Conservation (phyloP, 352 stramenopile species). For the Globisporangium emineosum region DNA sequence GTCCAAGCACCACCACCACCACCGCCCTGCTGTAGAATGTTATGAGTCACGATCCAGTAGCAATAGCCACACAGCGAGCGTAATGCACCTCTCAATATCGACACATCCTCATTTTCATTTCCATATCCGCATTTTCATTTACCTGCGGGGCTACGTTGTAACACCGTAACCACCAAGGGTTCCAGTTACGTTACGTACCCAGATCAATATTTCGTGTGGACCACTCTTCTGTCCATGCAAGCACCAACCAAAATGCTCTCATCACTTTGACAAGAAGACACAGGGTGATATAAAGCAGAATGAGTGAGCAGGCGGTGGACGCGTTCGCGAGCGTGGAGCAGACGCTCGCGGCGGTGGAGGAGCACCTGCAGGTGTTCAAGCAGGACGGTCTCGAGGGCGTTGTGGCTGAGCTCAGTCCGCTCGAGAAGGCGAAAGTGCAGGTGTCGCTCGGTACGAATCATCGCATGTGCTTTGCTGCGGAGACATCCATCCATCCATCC, state of each 20-base stretch:
- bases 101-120: neutral
- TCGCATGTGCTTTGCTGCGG: neutral
- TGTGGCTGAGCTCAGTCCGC: conserved; percentile 45
- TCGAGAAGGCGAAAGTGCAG: conserved; percentile 83
- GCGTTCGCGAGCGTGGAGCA: conserved; percentile 71
- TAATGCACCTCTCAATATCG: neutral
- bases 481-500: neutral
- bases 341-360: conserved; percentile 71
- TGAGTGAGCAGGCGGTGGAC: conserved; percentile 64
- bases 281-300: conserved; percentile 13
- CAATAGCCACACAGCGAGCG: neutral
- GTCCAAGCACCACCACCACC: neutral
- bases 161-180: neutral
- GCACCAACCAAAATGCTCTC: conserved; percentile 6
- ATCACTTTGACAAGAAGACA: neutral
- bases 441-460: conserved; percentile 61
- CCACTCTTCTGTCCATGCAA: conserved; percentile 6
- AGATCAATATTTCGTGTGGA: neutral
- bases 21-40: conserved; percentile 4
- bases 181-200: neutral
- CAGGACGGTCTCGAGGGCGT: conserved; percentile 56
- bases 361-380: conserved; percentile 64
- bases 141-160: neutral
- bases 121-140: neutral
- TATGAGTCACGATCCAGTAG: neutral